phyloP scores from a whole-genome alignment of 148 eudicot genomes.

The Amaranthus cruentus region DNA sequence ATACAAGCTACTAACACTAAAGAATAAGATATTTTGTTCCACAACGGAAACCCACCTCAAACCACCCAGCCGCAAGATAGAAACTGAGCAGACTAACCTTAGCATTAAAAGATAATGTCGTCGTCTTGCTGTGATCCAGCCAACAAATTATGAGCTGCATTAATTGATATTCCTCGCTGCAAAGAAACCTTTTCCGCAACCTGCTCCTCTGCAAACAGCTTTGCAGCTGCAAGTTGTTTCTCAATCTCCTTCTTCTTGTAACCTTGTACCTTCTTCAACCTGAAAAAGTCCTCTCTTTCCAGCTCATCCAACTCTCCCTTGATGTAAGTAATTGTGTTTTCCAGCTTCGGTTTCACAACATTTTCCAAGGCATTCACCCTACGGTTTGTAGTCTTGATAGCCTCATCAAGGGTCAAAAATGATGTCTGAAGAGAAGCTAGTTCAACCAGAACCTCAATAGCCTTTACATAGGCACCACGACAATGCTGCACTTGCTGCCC shows the following conservation, averaged over 20 bases:
- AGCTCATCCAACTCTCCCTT: slow-evolving; percentile 90
- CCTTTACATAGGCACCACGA: slow-evolving; percentile 55
- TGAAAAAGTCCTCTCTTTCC: slow-evolving; percentile 86
- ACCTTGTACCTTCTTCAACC: slow-evolving; percentile 88
- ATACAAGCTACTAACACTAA: slow-evolving; percentile 17
- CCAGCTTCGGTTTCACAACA: slow-evolving; percentile 77
- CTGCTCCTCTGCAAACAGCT: slow-evolving; percentile 54
- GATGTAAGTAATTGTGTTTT: slow-evolving; percentile 73
- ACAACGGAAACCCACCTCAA: slow-evolving; percentile 13
- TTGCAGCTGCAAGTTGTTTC: slow-evolving; percentile 51
- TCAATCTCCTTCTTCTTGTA: slow-evolving; percentile 75
- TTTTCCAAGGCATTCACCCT: slow-evolving; percentile 86
- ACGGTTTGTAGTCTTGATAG: slow-evolving; percentile 84
- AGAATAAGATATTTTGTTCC: background rate
- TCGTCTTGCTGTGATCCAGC: slow-evolving; percentile 43
- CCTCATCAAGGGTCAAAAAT: slow-evolving; percentile 84
- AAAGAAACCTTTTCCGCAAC: slow-evolving; percentile 47
- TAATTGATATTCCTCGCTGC: slow-evolving; percentile 45
- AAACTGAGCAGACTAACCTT: slow-evolving; percentile 22
- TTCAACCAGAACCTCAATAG: slow-evolving; percentile 84
- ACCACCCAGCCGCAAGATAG: slow-evolving; percentile 18
- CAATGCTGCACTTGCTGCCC: slow-evolving; percentile 77
- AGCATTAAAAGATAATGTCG: slow-evolving; percentile 51
- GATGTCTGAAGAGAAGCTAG: slow-evolving; percentile 87
- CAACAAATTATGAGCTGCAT: slow-evolving; percentile 51